These are phyloP conservation scores for Aspergillus versicolor DNA, from an alignment of 2,329 filamentous ascomycete species.

Conservation along the genomic window DNA sequence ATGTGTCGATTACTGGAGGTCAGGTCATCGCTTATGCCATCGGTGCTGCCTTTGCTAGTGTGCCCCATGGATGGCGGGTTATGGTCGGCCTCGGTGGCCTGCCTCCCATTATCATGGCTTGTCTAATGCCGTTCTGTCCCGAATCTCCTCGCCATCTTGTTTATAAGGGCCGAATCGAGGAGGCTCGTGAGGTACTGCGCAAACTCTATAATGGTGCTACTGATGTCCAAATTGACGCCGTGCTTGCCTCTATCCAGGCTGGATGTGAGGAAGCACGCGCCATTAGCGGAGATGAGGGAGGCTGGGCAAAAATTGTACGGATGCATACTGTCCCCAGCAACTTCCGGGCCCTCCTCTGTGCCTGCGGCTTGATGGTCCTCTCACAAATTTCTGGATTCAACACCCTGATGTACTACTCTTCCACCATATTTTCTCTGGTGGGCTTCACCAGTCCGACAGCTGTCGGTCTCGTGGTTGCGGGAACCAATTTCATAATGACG, in stretches of 20 bases:
- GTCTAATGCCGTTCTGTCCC: constrained; percentile 48
- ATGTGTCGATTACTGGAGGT: constrained; percentile 47
- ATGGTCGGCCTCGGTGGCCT: constrained; percentile 52
- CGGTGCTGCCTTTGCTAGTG: constrained; percentile 42
- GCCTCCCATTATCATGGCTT: constrained; percentile 47
- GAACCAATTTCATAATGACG: constrained; percentile 48
- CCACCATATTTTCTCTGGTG: constrained; percentile 47
- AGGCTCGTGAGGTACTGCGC: constrained; percentile 35
- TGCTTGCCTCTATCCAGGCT: constrained; percentile 44
- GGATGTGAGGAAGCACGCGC: constrained; percentile 43
- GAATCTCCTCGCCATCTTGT: constrained; percentile 27
- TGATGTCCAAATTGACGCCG: constrained; percentile 45
- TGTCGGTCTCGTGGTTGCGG: constrained; percentile 39
- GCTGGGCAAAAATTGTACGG: constrained; percentile 47
- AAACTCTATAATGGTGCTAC: constrained; percentile 31
- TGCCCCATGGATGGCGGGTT: constrained; percentile 49
- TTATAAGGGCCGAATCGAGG: constrained; percentile 19
- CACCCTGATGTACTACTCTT: constrained; percentile 47
- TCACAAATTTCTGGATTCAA: constrained; percentile 51
- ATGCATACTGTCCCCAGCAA: constrained; percentile 42
- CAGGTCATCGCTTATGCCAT: constrained; percentile 45
- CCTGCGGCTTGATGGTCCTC: constrained; percentile 55
- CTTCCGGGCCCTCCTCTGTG: constrained; percentile 44
- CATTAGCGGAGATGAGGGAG: constrained; percentile 41
- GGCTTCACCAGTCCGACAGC: constrained; percentile 53